A percentile compares a stretch with the other conserved stretches of the same genome.
Conservation (phyloP, 1,284 basidiomycete species). For the Moesziomyces globuligerus region DNA sequence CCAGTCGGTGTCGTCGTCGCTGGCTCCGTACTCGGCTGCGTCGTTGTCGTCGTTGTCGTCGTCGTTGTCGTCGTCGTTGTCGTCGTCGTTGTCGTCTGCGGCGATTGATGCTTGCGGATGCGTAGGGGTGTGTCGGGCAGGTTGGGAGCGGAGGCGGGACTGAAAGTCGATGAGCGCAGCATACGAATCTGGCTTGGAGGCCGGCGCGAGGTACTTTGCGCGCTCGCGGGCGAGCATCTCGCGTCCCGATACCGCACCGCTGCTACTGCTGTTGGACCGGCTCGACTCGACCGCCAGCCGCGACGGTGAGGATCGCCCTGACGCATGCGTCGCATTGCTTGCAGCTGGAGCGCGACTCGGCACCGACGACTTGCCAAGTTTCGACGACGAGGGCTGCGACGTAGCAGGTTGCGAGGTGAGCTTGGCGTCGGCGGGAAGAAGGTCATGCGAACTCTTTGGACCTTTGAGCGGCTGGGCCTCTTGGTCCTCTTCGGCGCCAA, state of each 20-base stretch:
- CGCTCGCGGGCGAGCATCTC: slow-evolving; percentile 10
- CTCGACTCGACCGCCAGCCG: no score
- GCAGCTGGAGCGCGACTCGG: no score
- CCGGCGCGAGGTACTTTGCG: slow-evolving; percentile 16
- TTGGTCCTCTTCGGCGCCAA: slow-evolving; percentile 56
- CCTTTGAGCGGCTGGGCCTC: slow-evolving; percentile 18
- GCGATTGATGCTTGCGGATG: not conserved
- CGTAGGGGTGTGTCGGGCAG: not conserved
- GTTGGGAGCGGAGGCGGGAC: slow-evolving; percentile 17
- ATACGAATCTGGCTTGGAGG: slow-evolving; percentile 17
- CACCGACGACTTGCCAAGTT: no score
- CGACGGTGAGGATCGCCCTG: no score
- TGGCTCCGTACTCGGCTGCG: slow-evolving; percentile 56
- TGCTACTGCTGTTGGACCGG: no score
- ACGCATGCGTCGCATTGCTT: no score
- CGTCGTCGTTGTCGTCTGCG: not conserved
- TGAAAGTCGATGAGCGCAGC: slow-evolving; percentile 36
- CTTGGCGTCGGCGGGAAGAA: no score
- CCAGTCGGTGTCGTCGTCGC: slow-evolving; percentile 53
- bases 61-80: not conserved
- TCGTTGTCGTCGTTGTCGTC: slow-evolving; percentile 36
- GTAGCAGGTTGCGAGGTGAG: no score
- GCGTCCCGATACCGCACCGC: not conserved
- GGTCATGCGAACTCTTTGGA: slow-evolving; percentile 62
- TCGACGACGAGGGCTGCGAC: not conserved